A percentile compares a stretch with the other conserved stretches of the same genome.
Evolutionary conservation across 495 filamentous ascomycete genomes (phyloP).

Genomic region (Tuber indicum): DNA sequence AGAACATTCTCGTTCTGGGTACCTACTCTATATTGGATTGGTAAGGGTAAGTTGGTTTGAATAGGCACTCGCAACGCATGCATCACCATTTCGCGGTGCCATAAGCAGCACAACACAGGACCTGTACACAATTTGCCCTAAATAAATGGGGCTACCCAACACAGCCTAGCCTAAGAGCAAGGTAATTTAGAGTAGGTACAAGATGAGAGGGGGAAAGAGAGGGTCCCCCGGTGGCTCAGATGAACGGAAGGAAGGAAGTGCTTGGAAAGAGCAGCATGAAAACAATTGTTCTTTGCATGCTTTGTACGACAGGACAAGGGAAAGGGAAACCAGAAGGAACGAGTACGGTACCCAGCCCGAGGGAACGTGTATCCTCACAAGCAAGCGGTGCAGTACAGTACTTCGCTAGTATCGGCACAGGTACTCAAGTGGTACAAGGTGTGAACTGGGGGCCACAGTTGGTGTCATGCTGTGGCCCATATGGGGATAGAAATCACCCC

Average conservation of each 20-base stretch:
- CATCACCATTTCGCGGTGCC: neutral
- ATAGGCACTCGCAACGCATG: neutral
- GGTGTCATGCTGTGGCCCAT: neutral
- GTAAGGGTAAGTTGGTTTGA: neutral
- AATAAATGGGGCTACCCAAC: neutral
- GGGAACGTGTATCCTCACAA: neutral
- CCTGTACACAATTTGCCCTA: neutral
- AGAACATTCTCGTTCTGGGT: neutral
- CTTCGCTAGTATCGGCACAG: neutral
- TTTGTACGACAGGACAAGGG: neutral
- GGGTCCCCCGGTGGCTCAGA: neutral
- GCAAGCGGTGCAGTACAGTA: neutral
- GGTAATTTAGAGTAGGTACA: neutral
- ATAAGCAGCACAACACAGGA: neutral
- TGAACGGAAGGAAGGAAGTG: neutral
- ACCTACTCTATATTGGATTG: constrained; percentile 2
- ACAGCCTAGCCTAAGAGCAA: neutral
- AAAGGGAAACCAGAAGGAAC: neutral
- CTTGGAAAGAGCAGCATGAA: neutral
- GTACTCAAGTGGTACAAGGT: neutral
- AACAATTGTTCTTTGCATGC: constrained; percentile 6
- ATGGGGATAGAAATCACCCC: neutral
- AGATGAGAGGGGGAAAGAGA: neutral
- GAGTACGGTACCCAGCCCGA: constrained; percentile 2
- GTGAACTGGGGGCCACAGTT: neutral